Conservation (phyloP, 768 basidiomycete genomes). For the Calocybe indica region DNA sequence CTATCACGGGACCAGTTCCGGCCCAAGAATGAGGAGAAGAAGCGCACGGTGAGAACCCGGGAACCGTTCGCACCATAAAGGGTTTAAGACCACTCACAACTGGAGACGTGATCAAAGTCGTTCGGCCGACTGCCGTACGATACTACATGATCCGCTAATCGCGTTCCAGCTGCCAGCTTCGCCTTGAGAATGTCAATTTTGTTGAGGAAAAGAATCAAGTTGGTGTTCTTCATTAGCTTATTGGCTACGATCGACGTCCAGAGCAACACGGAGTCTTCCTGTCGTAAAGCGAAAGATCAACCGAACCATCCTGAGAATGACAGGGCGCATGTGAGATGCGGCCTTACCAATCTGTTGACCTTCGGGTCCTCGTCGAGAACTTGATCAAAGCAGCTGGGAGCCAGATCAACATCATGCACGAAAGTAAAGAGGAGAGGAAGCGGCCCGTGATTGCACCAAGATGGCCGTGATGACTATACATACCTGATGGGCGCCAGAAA, state of each 20-base stretch:
- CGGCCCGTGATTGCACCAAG: background rate
- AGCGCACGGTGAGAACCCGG: background rate
- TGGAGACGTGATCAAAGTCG: conserved; percentile 60
- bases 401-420: too few relatives aligned
- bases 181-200: conserved; percentile 71
- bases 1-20: conserved; percentile 12
- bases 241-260: conserved; percentile 74
- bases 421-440: background rate
- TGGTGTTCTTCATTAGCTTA: conserved; percentile 62
- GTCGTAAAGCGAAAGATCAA: background rate
- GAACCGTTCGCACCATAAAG: background rate
- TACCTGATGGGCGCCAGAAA: conserved; percentile 64
- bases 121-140: conserved; percentile 67
- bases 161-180: conserved; percentile 61
- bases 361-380: conserved; percentile 58
- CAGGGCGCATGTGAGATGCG: background rate
- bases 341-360: conserved; percentile 53
- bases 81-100: conserved; percentile 41
- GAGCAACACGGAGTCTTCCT: conserved; percentile 75
- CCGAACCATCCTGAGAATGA: background rate
- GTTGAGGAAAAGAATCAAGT: conserved; percentile 76
- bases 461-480: conserved; percentile 3
- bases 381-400: conserved; percentile 56
- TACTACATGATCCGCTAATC: conserved; percentile 61
- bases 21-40: too few relatives aligned